Evolutionary conservation across 352 stramenopile genomes (phyloP), one percentile per base, ranked within the genome.

Genomic region (Pythium phragmitis): DNA sequence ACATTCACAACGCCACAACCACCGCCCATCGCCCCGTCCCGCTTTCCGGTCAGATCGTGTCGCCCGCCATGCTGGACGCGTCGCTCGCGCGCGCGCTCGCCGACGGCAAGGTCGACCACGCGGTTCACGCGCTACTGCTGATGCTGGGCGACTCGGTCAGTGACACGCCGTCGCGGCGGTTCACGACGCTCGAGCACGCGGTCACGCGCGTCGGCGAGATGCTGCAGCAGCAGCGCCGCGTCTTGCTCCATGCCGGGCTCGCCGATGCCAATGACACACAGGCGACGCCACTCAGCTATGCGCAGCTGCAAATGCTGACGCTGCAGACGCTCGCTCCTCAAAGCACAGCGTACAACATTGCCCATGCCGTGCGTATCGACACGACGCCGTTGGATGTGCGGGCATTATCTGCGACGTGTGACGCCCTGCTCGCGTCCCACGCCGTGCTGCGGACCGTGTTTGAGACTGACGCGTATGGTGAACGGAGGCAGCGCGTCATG

Each of bases 271-370:
- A 14, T 33, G 4, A 12, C 34, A 11, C 34, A 6, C 34, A 39
- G 13, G 56, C 60, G 21, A 54, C 50, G 19, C 58, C 55, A 28
- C 55, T 86, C 53, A 85, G 75, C 50, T 88, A 83, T 48, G 46
- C 75, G 23, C 77, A 87, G 59, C 51, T 85, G 60, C 77, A 89
- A 34, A 87, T 89, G 77, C 74, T 83, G 41, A 76, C 77, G 49
- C 54, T 88, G 48, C 74, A 87, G 52, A 63, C 60, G 36, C 50
- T 87, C 28, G 57, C 73, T 9, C 76, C 77, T 0, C 42, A 51
- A 3, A 85, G 76, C 49, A 78, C 77, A 5, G 67, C 77, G 23
- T 89, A 87, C 65, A 87, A 85, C 45, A 73, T 87, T 41, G 68
- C 69, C 4, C 68, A 70, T 37, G 75, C 77, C 8, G 66, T 84